Base-by-base conservation (phyloP, 352 stramenopile species). In the Blastocystis sp. region DNA sequence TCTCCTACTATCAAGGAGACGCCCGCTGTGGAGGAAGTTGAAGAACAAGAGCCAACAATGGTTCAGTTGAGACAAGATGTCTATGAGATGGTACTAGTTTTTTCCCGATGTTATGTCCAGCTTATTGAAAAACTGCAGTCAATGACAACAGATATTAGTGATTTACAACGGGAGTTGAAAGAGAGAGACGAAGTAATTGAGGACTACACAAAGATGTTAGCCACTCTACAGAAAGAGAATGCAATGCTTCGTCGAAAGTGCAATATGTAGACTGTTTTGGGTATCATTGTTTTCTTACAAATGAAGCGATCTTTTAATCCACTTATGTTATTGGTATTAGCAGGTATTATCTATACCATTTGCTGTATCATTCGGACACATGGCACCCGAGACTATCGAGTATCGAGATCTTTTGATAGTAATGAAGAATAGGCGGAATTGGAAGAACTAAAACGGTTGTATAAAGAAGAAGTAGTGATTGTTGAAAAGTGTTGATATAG, bases 231-330 rank as follows among this genome's bases (percentile, higher is more conserved):
- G 73, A 66, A 44, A 40, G 73, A 84, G 53, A 84, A 84, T 22
- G 27, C n/a, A 37, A 19, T 68, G 33, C 53, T 84, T 58, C 48
- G 53, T 58, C 58, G 53, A 37, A 84, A 33, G 27, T 44, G 57
- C 27, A 42, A 37, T 53, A 33, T 51, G 56, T 84, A 84, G 53
- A 37, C 19, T 81, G 24, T 79, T 54, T n/a, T 79, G 30, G 24
- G n/a, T 48, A 77, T 33, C 37, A 42, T 37, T 64, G 57, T 84
- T 84, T 35, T 84, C 48, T 40, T 48, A 40, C 11, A 11, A n/a
- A 84, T 84, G 73, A 84, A 68, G 30, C 73, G 73, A 35, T 84
- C 73, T 13, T 84, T 84, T 37, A 84, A 84, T 68, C 73, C 73
- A 33, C 42, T 84, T 24, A 84, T 84, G 73, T 37, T 84, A 6